Evolutionary conservation across 78 protist species (phyloP), one percentile per base, ranked within the genome.

Genomic region (Dictyostelium capitatum): DNA sequence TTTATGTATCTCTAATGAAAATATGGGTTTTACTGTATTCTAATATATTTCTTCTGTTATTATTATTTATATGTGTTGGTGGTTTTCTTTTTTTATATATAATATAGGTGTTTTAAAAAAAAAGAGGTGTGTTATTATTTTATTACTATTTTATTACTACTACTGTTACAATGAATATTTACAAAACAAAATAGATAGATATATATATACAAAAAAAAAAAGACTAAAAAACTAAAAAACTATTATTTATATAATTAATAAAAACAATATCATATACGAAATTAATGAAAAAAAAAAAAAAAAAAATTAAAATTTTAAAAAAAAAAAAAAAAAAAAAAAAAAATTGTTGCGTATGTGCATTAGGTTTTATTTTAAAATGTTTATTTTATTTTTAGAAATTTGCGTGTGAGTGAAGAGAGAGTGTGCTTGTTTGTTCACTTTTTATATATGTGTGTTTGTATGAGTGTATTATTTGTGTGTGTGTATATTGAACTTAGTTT

Each of bases 251-350:
- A 72, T 41, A 20, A 19, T 46, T 72, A 72, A 37, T 43, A 72
- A 72, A 72, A 30, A 72, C 43, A 37, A 15, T 41, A 8, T 1
- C 0, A 20, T 2, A 46, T 30, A n/a, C n/a, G n/a, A 37, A 67
- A 30, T 14, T 32, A 14, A 37, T 32, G 14, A 32, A 32, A 72
- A 46, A 6, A 46, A 72, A 30, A 72, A 11, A 41, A 70, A 4
- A 41, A 69, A 69, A 69, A 69, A 37, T 14, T 37, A 69, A 17
- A 69, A 69, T 19, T 56, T 56, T 56, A 56, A 56, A 56, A 69
- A 69, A 69, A 69, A 69, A 37, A 15, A 69, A 69, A 69, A 69
- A 69, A 69, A 37, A 37, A 69, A 69, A 69, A 74, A 50, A 19
- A 37, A 17, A 17, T 73, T 4, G 10, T 43, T 73, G 62, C n/a